Percentiles rank a stretch among this genome's conserved stretches.
phyloP scores from a whole-genome alignment of 2,329 filamentous ascomycete species.

The Xylariaceae sp. region DNA sequence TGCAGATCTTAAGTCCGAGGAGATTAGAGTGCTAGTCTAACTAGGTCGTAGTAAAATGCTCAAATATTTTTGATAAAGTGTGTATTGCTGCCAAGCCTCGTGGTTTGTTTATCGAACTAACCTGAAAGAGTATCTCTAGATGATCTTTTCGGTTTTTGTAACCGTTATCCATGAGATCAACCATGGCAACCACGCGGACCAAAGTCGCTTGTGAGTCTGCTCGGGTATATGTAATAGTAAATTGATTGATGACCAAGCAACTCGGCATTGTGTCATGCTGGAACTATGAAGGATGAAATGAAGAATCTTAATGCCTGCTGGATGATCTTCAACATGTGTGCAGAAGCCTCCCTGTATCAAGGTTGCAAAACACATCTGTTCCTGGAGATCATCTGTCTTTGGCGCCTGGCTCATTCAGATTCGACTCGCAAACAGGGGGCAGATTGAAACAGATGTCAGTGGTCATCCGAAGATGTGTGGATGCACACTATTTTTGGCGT shows the following conservation, averaged over 20 bases:
- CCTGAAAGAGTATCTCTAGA: background rate
- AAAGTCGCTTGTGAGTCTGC: no score
- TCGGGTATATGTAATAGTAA: no score
- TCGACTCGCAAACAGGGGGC: constrained; percentile 24
- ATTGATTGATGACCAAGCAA: background rate
- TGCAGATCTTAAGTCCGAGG: background rate
- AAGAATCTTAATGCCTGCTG: background rate
- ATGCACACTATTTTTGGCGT: constrained; percentile 25
- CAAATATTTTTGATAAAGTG: no score
- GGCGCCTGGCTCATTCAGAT: no score
- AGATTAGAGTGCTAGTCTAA: background rate
- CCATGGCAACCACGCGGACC: background rate
- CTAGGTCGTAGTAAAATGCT: background rate
- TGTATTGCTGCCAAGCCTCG: no score
- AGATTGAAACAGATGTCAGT: constrained; percentile 26
- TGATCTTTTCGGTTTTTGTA: background rate
- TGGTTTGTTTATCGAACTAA: no score
- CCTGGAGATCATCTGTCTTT: no score
- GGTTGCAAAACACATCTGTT: constrained; percentile 12
- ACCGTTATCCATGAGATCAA: background rate
- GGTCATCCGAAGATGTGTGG: constrained; percentile 32
- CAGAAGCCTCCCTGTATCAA: constrained; percentile 8
- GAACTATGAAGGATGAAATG: background rate
- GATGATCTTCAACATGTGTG: background rate
- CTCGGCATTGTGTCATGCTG: background rate